These are phyloP conservation scores for Schizosaccharomyces lindneri DNA, from an alignment of 805 yeast species.

Conservation along the genomic window DNA sequence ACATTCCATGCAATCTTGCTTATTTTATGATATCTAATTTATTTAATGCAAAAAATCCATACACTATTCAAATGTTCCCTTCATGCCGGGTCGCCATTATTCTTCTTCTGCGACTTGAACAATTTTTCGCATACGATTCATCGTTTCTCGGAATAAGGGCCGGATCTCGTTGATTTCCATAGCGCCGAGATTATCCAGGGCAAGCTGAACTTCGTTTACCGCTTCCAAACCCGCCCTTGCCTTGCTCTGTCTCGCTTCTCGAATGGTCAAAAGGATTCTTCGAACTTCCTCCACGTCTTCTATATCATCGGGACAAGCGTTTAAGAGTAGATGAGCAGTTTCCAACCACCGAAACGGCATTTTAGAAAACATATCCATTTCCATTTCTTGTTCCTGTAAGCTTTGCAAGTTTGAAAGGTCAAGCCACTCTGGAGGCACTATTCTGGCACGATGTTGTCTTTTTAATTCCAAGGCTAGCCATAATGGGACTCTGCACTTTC, in stretches of 20 bases:
- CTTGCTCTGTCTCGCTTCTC: constrained; percentile 62
- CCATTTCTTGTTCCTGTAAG: constrained; percentile 41
- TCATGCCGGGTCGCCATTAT: neutral
- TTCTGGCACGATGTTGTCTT: constrained; percentile 63
- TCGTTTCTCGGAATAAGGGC: constrained; percentile 54
- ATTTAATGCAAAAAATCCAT: neutral
- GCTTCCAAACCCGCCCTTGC: constrained; percentile 55
- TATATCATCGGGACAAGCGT: constrained; percentile 53
- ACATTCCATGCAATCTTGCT: too few relatives aligned
- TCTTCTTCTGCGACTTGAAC: neutral
- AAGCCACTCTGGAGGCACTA: constrained; percentile 74
- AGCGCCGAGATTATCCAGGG: constrained; percentile 54
- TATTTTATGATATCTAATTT: too few relatives aligned
- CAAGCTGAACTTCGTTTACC: constrained; percentile 61
- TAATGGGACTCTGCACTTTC: constrained; percentile 45
- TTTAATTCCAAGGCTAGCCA: constrained; percentile 75
- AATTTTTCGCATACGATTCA: constrained; percentile 41
- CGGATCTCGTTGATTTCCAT: constrained; percentile 74
- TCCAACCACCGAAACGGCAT: constrained; percentile 85
- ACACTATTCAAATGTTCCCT: neutral
- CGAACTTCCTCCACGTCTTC: constrained; percentile 44
- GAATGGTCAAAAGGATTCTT: constrained; percentile 50
- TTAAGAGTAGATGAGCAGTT: constrained; percentile 11
- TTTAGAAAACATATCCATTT: constrained; percentile 33
- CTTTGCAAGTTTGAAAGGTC: constrained; percentile 26